A percentile compares a stretch with the other conserved stretches of the same genome.
These are phyloP conservation scores for Zopfia rhizophila DNA, from an alignment of 2,329 filamentous ascomycete genomes.

Conservation along the genomic window DNA sequence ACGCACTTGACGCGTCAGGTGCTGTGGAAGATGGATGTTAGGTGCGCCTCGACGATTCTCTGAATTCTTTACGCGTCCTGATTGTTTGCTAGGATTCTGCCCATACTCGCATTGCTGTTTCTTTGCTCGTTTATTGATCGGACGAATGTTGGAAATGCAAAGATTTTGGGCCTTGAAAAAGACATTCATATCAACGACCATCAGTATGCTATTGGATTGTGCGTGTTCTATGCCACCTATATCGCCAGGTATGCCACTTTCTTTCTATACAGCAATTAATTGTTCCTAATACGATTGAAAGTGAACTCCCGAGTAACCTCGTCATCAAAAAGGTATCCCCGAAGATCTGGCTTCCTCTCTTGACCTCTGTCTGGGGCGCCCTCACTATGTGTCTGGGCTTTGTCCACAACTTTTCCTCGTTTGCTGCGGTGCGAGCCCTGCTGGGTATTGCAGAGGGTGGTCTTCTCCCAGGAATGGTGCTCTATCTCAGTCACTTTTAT, in stretches of 20 bases:
- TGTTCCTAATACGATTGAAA: slow-evolving; percentile 32
- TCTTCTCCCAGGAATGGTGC: slow-evolving; percentile 72
- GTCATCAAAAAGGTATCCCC: slow-evolving; percentile 71
- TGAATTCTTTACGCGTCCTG: slow-evolving; percentile 7
- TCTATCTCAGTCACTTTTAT: slow-evolving; percentile 73
- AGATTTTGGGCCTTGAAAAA: slow-evolving; percentile 69
- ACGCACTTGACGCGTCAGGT: slow-evolving; percentile 44
- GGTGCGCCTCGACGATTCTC: slow-evolving; percentile 48
- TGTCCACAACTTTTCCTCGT: slow-evolving; percentile 64
- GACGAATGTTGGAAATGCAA: slow-evolving; percentile 79
- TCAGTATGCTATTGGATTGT: slow-evolving; percentile 72
- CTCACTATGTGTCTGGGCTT: slow-evolving; percentile 69
- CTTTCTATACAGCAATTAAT: slow-evolving; percentile 7
- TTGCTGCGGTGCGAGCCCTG: slow-evolving; percentile 69
- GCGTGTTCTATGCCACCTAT: slow-evolving; percentile 73
- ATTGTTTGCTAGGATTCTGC: slow-evolving; percentile 62
- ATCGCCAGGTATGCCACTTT: slow-evolving; percentile 61
- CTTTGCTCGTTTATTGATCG: slow-evolving; percentile 74
- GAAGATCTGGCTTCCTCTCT: slow-evolving; percentile 67
- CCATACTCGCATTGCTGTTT: slow-evolving; percentile 71
- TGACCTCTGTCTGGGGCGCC: slow-evolving; percentile 68
- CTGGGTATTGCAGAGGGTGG: slow-evolving; percentile 73
- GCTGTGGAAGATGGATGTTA: slow-evolving; percentile 65
- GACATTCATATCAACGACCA: slow-evolving; percentile 65
- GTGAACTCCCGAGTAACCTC: slow-evolving; percentile 72